phyloP scores from a whole-genome alignment of 2,329 filamentous ascomycete species.

The Parafenestella ontariensis region DNA sequence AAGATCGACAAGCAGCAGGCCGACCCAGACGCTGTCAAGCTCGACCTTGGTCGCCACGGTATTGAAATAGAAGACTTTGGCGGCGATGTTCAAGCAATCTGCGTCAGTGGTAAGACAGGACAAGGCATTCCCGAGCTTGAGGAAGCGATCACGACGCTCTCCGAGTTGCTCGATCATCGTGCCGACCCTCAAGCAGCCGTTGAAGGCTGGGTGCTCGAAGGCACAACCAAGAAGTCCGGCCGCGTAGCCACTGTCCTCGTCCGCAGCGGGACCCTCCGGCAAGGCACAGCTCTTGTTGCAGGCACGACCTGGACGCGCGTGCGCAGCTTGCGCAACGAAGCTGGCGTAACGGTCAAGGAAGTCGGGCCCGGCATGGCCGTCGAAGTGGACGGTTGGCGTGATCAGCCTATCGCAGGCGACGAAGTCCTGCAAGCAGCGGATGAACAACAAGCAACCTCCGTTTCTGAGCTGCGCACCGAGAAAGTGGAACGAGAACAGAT shows the following conservation, averaged over 20 bases:
- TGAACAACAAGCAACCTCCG: conserved; percentile 79
- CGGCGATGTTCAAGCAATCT: conserved; percentile 90
- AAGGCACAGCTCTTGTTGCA: conserved; percentile 84
- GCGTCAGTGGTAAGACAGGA: conserved; percentile 92
- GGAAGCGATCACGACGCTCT: conserved; percentile 84
- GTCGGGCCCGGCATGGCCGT: conserved; percentile 88
- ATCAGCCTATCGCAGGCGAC: conserved; percentile 84
- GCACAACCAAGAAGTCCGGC: conserved; percentile 82
- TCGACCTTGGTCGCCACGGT: conserved; percentile 81
- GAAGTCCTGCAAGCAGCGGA: conserved; percentile 82
- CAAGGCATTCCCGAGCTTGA: conserved; percentile 90
- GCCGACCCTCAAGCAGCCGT: conserved; percentile 77
- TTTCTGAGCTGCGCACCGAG: conserved; percentile 77
- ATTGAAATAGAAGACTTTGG: conserved; percentile 95
- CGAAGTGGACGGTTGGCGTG: conserved; percentile 93
- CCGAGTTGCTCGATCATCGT: conserved; percentile 89
- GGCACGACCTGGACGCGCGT: conserved; percentile 88
- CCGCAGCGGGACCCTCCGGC: conserved; percentile 81
- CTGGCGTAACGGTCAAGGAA: conserved; percentile 72
- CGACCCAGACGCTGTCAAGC: conserved; percentile 82
- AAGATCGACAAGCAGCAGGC: conserved; percentile 92
- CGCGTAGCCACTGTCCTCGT: conserved; percentile 89
- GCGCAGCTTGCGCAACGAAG: conserved; percentile 84
- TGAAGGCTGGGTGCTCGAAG: conserved; percentile 95
- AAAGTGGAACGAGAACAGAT: conserved; percentile 71